Base-by-base conservation (phyloP, 1,139 yeast species). In the Suhomyces bokatorum region DNA sequence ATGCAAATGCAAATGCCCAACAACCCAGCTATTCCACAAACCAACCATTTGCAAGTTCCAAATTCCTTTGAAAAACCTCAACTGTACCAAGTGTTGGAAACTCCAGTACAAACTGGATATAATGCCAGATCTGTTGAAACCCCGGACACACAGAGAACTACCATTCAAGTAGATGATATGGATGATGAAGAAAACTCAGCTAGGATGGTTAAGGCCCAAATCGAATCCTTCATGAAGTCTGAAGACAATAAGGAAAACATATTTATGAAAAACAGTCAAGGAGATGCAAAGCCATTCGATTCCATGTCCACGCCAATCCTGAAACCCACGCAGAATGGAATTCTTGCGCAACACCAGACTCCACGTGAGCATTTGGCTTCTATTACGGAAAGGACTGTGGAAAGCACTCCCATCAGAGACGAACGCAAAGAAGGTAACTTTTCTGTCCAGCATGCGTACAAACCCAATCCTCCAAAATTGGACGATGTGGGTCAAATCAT, bases 81-180 rank as follows among this genome's bases (percentile, higher is more conserved):
- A 31, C 39, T 13, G 14, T 50, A 46, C 22, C 50, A 46, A 37
- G 56, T 59, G 12, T 56, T 69, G 48, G 67, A 71, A 0, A 73
- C 78, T 0, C 78, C 78, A 6, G 63, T 71, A 4, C 75, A 73
- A 48, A 58, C 67, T 6, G 45, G 51, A 13, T 55, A 55, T 31
- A 48, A 54, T 28, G 51, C 44, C 20, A 27, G 44, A 13, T 47
- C 55, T 4, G 57, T 58, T 13, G 77, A 72, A 42, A 74, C 79
- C 1, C 79, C 79, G 1, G 79, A 75, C 48, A 74, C 79, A 16
- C 78, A 74, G 52, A 53, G 73, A 35, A 74, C 79, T 0, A 73
- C 78, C 1, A 60, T 73, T 9, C 77, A 73, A 54, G 75, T 70
- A 16, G 75, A 70, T 39, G 77, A 69, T 27, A 64, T 59, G 47